Evolutionary conservation across 73 alveolate species (phyloP), one percentile per base, ranked within the genome.

Genomic region (Paramecium sonneborni): DNA sequence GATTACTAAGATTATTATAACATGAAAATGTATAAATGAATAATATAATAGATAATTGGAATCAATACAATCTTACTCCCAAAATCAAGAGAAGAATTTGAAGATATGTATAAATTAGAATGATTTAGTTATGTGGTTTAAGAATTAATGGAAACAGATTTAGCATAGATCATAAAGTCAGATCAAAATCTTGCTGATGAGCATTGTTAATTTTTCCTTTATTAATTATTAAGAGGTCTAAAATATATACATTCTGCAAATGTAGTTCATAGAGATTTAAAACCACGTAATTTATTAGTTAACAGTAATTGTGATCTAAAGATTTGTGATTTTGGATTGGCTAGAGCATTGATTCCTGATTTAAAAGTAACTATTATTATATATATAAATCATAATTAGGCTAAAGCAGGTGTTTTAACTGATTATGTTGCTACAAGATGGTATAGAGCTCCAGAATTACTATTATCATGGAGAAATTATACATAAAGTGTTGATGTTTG

Each of bases 101-200:
- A 95, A 58, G 99, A 97, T 89, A 97, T 97, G 88, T 95, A 95
- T 69, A 55, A 39, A 24, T 41, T 85, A 32, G 0, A 48, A 32
- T 21, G 76, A 41, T 10, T 28, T 57, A 92, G 95, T 20, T 97
- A 97, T 56, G 96, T 96, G 20, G 98, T 98, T 20, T 88, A 96
- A 58, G 99, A 98, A 93, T 93, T 98, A 74, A 98, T 98, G 99
- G 99, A 98, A 90, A 98, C 99, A n/a, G 99, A 98, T 92, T 87
- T 98, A 55, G 97, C 97, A 1, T 79, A 96, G 39, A 97, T 98
- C 44, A 93, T 98, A 32, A 97, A 98, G 92, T 97, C 99, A 24
- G 95, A 96, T 35, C 96, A 98, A 93, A 96, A 96, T 85, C 96
- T 98, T 56, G 93, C 98, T 10, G 98, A 96, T 57, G 99, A 97